phyloP scores from a whole-genome alignment of 1,139 yeast genomes.

The Protomyces pachydermus region DNA sequence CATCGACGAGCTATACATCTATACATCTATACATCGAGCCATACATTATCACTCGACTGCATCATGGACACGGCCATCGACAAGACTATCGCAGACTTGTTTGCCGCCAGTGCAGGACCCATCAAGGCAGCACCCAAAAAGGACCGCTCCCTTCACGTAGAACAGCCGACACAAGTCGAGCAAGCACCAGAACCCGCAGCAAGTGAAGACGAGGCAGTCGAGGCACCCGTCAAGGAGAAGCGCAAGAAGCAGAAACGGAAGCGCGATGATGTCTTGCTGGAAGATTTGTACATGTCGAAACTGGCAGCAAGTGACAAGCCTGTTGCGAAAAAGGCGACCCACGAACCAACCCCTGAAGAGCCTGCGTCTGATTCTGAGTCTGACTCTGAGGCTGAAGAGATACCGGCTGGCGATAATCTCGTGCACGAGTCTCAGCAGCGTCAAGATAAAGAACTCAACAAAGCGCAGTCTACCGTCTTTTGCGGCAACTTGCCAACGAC shows the following conservation, averaged over 20 bases:
- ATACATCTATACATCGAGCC: not conserved
- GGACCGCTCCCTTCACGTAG: constrained; percentile 31
- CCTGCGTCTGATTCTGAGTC: constrained; percentile 31
- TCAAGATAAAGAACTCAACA: constrained; percentile 66
- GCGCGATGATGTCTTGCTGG: constrained; percentile 29
- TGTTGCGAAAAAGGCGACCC: constrained; percentile 5
- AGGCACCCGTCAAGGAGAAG: constrained; percentile 24
- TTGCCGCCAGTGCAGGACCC: constrained; percentile 10
- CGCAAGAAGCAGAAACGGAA: constrained; percentile 26
- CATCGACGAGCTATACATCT: not conserved
- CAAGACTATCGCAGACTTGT: not conserved
- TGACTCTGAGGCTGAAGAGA: constrained; percentile 32
- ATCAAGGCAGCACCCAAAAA: constrained; percentile 6
- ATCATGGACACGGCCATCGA: not conserved
- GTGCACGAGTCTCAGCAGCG: constrained; percentile 46
- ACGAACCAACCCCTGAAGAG: not conserved
- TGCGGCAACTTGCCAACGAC: constrained; percentile 75
- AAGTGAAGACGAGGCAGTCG: not conserved
- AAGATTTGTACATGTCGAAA: constrained; percentile 35
- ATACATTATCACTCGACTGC: too few relatives aligned
- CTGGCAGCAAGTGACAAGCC: constrained; percentile 31
- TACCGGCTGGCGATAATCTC: constrained; percentile 14
- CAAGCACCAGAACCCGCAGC: constrained; percentile 25
- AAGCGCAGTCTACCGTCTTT: constrained; percentile 83
- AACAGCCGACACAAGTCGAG: constrained; percentile 32